Evolutionary conservation across 2,329 filamentous ascomycete genomes (phyloP).

Genomic region (Leptographium lundbergii): DNA sequence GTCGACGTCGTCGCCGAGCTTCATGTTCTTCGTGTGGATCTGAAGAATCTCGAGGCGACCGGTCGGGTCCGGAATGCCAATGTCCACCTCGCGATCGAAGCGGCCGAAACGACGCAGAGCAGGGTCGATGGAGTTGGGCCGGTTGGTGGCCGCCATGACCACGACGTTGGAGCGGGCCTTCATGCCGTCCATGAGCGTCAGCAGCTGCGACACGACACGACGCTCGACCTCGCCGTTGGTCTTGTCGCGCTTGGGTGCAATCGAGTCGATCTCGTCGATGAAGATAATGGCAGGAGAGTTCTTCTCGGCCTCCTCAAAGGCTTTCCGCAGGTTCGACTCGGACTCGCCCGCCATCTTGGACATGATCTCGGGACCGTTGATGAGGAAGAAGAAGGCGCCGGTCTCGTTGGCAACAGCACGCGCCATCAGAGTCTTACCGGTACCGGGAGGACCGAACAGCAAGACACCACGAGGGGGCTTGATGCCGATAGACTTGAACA

Average conservation of each 20-base stretch:
- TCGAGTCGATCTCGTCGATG: slow-evolving; percentile 98
- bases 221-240: slow-evolving; percentile 98
- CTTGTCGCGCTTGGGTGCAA: slow-evolving; percentile 99
- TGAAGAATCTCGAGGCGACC: slow-evolving; percentile 97
- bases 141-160: slow-evolving; percentile 98
- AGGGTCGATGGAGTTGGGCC: slow-evolving; percentile 96
- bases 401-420: slow-evolving; percentile 98
- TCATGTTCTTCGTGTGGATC: slow-evolving; percentile 99
- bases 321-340: slow-evolving; percentile 93
- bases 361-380: slow-evolving; percentile 99
- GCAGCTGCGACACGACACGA: slow-evolving; percentile 91
- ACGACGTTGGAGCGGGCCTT: slow-evolving; percentile 98
- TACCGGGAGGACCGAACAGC: slow-evolving; percentile 93
- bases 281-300: slow-evolving; percentile 99
- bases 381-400: slow-evolving; percentile 97
- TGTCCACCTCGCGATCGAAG: slow-evolving; percentile 98
- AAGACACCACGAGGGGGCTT: slow-evolving; percentile 97
- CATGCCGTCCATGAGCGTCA: slow-evolving; percentile 98
- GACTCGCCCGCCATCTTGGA: slow-evolving; percentile 99
- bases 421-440: slow-evolving; percentile 98
- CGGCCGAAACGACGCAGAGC: slow-evolving; percentile 95
- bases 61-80: slow-evolving; percentile 94
- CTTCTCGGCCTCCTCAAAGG: slow-evolving; percentile 99
- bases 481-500: slow-evolving; percentile 99
- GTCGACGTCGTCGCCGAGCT: slow-evolving; percentile 91